A percentile compares a stretch with the other conserved stretches of the same genome.
These are phyloP conservation scores for Exophiala spinifera DNA, from an alignment of 2,329 filamentous ascomycete genomes.

Conservation along the genomic window DNA sequence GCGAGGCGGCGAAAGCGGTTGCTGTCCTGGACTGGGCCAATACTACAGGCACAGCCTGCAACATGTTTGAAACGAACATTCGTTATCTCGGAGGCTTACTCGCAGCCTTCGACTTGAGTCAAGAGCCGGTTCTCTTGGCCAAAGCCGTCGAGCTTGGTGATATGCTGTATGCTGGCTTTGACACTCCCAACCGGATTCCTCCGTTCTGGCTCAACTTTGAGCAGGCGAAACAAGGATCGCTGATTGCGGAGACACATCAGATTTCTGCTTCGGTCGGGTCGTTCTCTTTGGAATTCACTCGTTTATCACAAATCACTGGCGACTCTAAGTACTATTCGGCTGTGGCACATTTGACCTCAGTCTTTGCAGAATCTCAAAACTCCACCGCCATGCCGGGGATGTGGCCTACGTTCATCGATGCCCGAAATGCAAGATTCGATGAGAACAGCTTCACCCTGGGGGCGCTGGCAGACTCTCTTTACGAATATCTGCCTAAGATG, in stretches of 20 bases:
- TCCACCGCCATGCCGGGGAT: slow-evolving; percentile 58
- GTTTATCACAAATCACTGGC: slow-evolving; percentile 61
- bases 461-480: slow-evolving; percentile 55
- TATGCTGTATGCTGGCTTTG: slow-evolving; percentile 45
- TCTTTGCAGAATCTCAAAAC: slow-evolving; percentile 54
- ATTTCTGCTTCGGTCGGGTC: slow-evolving; percentile 47
- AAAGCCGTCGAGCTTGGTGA: slow-evolving; percentile 43
- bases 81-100: slow-evolving; percentile 40
- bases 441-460: slow-evolving; percentile 48
- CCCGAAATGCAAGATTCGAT: slow-evolving; percentile 21
- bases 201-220: slow-evolving; percentile 41
- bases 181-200: slow-evolving; percentile 60
- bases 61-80: slow-evolving; percentile 43
- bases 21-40: slow-evolving; percentile 61
- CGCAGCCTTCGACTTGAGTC: slow-evolving; percentile 36
- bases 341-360: slow-evolving; percentile 55
- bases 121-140: slow-evolving; percentile 37
- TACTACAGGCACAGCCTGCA: slow-evolving; percentile 38
- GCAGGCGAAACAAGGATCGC: slow-evolving; percentile 25
- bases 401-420: slow-evolving; percentile 57
- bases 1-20: slow-evolving; percentile 58
- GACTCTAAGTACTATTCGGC: slow-evolving; percentile 62
- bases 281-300: slow-evolving; percentile 60
- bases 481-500: slow-evolving; percentile 61
- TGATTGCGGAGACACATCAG: slow-evolving; percentile 41